These are phyloP conservation scores for Pulveroboletus sp. DNA, from an alignment of 768 basidiomycete species.

Conservation along the genomic window DNA sequence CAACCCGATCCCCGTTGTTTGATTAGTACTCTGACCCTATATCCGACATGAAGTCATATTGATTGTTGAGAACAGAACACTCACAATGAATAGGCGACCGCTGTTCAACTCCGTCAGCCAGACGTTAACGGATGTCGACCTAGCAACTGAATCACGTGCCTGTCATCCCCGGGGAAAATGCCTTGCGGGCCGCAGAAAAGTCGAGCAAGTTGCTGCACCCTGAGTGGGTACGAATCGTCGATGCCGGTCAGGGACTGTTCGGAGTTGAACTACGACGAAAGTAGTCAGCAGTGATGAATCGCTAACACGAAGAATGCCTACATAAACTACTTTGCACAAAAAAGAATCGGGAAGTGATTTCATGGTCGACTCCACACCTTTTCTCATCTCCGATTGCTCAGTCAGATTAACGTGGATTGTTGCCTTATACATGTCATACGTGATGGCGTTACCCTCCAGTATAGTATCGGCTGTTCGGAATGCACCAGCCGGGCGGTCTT, in stretches of 20 bases:
- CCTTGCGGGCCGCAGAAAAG: constrained; percentile 3
- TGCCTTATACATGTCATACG: constrained; percentile 14
- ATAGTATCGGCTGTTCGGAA: neutral
- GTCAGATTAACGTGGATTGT: neutral
- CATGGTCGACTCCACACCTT: constrained; percentile 3
- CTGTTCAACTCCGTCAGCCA: neutral
- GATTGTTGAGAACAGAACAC: neutral
- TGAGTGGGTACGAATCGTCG: neutral
- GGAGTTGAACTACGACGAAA: constrained; percentile 7
- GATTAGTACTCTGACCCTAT: constrained; percentile 83
- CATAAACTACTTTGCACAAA: constrained; percentile 9
- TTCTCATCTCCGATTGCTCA: constrained; percentile 6
- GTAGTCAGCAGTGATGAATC: neutral
- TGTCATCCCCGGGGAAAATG: constrained; percentile 2
- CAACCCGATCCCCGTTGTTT: constrained; percentile 73
- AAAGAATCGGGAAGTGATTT: constrained; percentile 8
- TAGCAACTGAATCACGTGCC: neutral
- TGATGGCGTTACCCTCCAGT: neutral
- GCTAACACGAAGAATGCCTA: neutral
- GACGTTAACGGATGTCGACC: neutral
- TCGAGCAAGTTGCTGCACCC: neutral
- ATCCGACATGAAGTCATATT: neutral
- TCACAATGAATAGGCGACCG: constrained; percentile 13
- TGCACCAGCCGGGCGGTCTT: neutral
- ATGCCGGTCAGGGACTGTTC: constrained; percentile 1